Conservation (phyloP, 192 early-diverging fungal species). For the Coemansia sp. region DNA sequence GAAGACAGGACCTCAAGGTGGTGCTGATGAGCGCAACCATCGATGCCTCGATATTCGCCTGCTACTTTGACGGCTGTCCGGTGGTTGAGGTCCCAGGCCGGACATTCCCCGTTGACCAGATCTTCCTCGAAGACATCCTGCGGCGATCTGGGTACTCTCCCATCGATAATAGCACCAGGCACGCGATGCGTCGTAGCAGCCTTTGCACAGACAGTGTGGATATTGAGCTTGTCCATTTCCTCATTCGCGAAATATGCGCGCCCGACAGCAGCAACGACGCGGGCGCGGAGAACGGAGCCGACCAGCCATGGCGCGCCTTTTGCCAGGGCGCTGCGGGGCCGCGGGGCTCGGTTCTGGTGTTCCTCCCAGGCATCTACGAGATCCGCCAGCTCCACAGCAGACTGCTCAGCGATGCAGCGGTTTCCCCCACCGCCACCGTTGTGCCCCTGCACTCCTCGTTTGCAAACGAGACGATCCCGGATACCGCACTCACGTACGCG, state of each 20-base stretch:
- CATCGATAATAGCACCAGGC: slow-evolving; percentile 6
- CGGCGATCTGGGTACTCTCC: slow-evolving; percentile 10
- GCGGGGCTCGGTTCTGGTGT: slow-evolving; percentile 65
- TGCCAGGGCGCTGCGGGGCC: neutral
- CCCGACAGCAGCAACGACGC: neutral
- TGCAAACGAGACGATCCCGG: slow-evolving; percentile 24
- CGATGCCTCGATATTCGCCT: slow-evolving; percentile 73
- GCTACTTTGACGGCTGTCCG: slow-evolving; percentile 71
- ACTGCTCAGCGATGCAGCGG: slow-evolving; percentile 21
- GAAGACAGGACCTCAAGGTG: slow-evolving; percentile 60
- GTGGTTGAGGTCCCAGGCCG: slow-evolving; percentile 70
- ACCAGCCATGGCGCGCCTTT: neutral
- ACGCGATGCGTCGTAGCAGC: slow-evolving; percentile 4
- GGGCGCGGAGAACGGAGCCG: neutral
- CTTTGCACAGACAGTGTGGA: slow-evolving; percentile 57
- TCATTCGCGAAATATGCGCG: slow-evolving; percentile 54
- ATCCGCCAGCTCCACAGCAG: slow-evolving; percentile 69
- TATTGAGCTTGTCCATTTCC: slow-evolving; percentile 61
- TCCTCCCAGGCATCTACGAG: slow-evolving; percentile 70
- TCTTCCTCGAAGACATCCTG: slow-evolving; percentile 45
- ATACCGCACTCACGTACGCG: slow-evolving; percentile 27
- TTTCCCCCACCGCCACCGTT: slow-evolving; percentile 28
- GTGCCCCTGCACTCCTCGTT: slow-evolving; percentile 63
- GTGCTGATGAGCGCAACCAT: slow-evolving; percentile 91
- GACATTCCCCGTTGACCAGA: slow-evolving; percentile 63